phyloP scores from a whole-genome alignment of 2,329 filamentous ascomycete species.

The Diaporthe eres region DNA sequence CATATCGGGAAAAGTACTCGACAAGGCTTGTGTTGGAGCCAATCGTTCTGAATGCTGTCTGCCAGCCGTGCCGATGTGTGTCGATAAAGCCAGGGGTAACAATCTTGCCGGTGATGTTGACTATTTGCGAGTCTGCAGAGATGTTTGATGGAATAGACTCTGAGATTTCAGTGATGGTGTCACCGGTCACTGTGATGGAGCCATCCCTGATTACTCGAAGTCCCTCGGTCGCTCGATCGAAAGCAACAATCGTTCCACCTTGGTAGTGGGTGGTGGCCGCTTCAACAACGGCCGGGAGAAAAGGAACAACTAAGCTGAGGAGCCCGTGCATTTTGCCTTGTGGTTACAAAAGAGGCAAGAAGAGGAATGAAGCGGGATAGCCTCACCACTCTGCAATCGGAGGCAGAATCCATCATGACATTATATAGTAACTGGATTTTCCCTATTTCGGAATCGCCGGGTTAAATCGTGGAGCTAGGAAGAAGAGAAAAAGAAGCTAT shows the following conservation, averaged over 20 bases:
- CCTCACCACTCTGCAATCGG: not conserved
- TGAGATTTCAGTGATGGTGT: slow-evolving; percentile 54
- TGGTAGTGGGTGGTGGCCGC: slow-evolving; percentile 25
- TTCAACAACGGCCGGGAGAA: slow-evolving; percentile 5
- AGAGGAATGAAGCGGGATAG: not conserved
- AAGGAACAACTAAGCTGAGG: not conserved
- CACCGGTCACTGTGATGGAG: slow-evolving; percentile 56
- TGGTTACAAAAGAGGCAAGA: not conserved
- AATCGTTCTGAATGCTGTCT: slow-evolving; percentile 68
- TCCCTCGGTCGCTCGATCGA: slow-evolving; percentile 50
- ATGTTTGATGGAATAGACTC: slow-evolving; percentile 48
- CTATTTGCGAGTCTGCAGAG: slow-evolving; percentile 52
- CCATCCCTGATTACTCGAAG: slow-evolving; percentile 57
- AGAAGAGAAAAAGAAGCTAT: not conserved
- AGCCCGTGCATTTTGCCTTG: not conserved
- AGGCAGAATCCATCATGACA: not conserved
- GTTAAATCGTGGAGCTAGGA: slow-evolving; percentile 9
- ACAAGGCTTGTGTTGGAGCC: slow-evolving; percentile 64
- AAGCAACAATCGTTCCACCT: slow-evolving; percentile 59
- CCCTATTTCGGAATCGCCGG: slow-evolving; percentile 1
- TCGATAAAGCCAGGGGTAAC: slow-evolving; percentile 69
- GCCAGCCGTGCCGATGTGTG: slow-evolving; percentile 70
- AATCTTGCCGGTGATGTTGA: slow-evolving; percentile 67
- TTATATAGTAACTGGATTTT: not conserved
- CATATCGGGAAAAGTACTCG: slow-evolving; percentile 62